Percentiles rank a stretch among this genome's conserved stretches.
Evolutionary conservation across 2,329 filamentous ascomycete species (phyloP).

Genomic region (Aureobasidium lini): DNA sequence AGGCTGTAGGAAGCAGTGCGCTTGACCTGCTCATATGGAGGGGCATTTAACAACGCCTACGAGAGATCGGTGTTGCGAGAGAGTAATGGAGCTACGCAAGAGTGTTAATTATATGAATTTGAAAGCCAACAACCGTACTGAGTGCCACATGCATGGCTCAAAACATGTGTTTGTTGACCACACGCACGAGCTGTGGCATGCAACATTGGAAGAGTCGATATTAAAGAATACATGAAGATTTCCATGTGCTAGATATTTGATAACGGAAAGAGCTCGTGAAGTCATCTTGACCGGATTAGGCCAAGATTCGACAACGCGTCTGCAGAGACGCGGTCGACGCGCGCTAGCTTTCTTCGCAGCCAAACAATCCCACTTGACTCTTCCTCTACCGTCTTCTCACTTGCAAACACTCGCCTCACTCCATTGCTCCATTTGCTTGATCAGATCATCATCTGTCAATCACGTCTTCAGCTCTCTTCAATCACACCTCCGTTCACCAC

Average conservation of each 20-base stretch:
- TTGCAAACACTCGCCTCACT: not conserved
- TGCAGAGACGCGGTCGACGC: not conserved
- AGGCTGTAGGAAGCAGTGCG: too few relatives aligned
- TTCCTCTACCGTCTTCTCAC: not conserved
- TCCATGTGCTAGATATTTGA: not conserved
- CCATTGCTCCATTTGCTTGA: not conserved
- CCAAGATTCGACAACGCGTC: not conserved
- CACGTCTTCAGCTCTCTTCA: not conserved
- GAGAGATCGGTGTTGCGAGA: too few relatives aligned
- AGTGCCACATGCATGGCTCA: too few relatives aligned
- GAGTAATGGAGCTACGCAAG: too few relatives aligned
- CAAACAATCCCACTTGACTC: not conserved
- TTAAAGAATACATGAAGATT: not conserved
- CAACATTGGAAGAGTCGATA: not conserved
- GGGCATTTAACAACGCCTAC: too few relatives aligned
- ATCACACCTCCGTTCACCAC: not conserved
- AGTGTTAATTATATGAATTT: too few relatives aligned
- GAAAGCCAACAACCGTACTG: too few relatives aligned
- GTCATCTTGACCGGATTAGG: not conserved
- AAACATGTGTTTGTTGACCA: too few relatives aligned
- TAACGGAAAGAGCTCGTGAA: not conserved
- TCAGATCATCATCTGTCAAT: not conserved
- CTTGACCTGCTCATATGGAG: too few relatives aligned
- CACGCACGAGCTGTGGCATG: too few relatives aligned
- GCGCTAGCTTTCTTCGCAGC: not conserved